Conservation (phyloP, 2,329 filamentous ascomycete genomes). For the Nemania sp. region DNA sequence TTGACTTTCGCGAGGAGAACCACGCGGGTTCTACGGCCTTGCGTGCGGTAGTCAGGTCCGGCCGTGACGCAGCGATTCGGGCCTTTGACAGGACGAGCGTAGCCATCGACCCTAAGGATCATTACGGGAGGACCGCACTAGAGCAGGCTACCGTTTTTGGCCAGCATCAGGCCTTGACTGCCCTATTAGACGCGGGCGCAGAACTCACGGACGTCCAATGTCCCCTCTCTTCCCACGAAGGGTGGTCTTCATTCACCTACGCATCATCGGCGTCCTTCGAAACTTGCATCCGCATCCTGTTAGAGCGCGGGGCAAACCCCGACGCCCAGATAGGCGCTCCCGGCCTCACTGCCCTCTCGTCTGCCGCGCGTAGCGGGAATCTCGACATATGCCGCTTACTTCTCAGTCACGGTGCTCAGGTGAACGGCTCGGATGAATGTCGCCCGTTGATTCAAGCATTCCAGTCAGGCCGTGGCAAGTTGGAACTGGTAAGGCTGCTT, state of each 20-base stretch:
- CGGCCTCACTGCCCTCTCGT: not conserved
- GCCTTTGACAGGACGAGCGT: not conserved
- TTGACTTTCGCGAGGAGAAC: not conserved
- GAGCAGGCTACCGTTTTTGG: not conserved
- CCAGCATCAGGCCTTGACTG: not conserved
- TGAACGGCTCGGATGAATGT: not conserved
- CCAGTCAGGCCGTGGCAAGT: not conserved
- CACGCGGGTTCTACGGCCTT: not conserved
- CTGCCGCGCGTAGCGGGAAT: not conserved
- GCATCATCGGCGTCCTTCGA: not conserved
- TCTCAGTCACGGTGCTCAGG: not conserved
- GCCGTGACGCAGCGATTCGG: not conserved
- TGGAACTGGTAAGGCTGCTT: not conserved
- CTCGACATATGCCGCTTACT: not conserved
- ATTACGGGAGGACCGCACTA: not conserved
- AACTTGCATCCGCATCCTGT: not conserved
- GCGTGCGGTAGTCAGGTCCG: not conserved
- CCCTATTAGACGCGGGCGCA: not conserved
- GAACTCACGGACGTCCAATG: not conserved
- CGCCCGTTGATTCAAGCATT: not conserved
- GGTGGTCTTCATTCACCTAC: not conserved
- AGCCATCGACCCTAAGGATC: not conserved
- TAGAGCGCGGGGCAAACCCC: not conserved
- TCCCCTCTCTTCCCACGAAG: not conserved
- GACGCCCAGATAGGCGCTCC: not conserved